Percentiles rank a stretch among this genome's conserved stretches.
phyloP scores from a whole-genome alignment of 2,329 filamentous ascomycete species.

The Rosellinia necatrix region DNA sequence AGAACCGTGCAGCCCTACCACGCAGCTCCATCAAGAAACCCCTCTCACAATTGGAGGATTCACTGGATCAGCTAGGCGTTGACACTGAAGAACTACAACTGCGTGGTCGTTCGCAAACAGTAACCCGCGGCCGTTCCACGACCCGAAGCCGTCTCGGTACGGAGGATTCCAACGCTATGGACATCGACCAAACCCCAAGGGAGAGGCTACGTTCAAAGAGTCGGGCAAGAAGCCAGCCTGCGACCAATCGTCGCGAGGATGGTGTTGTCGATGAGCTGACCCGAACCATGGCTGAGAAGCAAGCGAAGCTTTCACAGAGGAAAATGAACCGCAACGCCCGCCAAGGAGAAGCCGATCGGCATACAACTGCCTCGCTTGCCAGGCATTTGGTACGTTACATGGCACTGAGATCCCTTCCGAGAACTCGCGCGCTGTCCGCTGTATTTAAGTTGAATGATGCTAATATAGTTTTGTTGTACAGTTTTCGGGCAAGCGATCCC shows the following conservation, averaged over 20 bases:
- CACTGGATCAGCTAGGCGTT: slow-evolving; percentile 82
- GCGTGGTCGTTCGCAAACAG: slow-evolving; percentile 71
- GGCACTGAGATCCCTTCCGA: slow-evolving; percentile 3
- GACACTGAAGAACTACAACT: slow-evolving; percentile 77
- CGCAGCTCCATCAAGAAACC: slow-evolving; percentile 80
- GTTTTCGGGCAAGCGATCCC: slow-evolving; percentile 89
- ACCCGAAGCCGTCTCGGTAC: slow-evolving; percentile 66
- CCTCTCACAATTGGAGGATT: slow-evolving; percentile 83
- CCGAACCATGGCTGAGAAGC: slow-evolving; percentile 79
- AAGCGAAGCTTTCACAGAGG: slow-evolving; percentile 90
- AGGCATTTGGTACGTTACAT: slow-evolving; percentile 79
- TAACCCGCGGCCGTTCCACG: slow-evolving; percentile 71
- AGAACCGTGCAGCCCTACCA: slow-evolving; percentile 95
- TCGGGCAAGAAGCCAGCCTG: slow-evolving; percentile 65
- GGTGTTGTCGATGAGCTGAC: slow-evolving; percentile 72
- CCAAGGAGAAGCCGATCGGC: slow-evolving; percentile 95
- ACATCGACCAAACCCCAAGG: slow-evolving; percentile 63
- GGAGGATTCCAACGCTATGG: slow-evolving; percentile 75
- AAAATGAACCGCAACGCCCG: slow-evolving; percentile 98
- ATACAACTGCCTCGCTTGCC: slow-evolving; percentile 76
- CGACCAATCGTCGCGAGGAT: slow-evolving; percentile 72
- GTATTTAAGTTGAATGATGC: slow-evolving; percentile 25
- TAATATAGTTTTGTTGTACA: slow-evolving; percentile 45
- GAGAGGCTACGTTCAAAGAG: slow-evolving; percentile 75
- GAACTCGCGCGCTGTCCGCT: slow-evolving; percentile 16